Percentiles rank a stretch among this genome's conserved stretches.
phyloP scores from a whole-genome alignment of 2,329 filamentous ascomycete species.

The Lizonia empirigonia region DNA sequence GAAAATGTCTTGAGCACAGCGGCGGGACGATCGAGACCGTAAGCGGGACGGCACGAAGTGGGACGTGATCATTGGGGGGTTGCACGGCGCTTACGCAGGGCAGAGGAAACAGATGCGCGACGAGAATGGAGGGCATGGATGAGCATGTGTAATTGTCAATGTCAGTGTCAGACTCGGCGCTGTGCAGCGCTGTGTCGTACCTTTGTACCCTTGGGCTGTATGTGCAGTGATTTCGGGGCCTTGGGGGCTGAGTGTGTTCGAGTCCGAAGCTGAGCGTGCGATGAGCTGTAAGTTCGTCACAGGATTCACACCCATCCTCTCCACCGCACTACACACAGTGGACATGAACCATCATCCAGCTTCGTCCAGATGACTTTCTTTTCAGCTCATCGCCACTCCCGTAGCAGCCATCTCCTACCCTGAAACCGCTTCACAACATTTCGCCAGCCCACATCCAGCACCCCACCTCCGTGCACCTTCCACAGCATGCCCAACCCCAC shows the following conservation, averaged over 20 bases:
- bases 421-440: not conserved
- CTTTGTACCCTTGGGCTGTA: not conserved
- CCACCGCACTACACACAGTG: not conserved
- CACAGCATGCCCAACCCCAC: not conserved
- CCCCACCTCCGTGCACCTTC: not conserved
- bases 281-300: not conserved
- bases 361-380: not conserved
- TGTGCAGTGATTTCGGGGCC: not conserved
- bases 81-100: constrained; percentile 22
- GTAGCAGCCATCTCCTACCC: not conserved
- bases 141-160: constrained; percentile 13
- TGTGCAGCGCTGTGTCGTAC: constrained; percentile 3
- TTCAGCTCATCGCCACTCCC: not conserved
- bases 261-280: not conserved
- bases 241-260: not conserved
- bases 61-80: constrained; percentile 13
- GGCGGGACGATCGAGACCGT: constrained; percentile 13
- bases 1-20: constrained; percentile 29
- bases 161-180: constrained; percentile 15
- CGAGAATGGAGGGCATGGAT: constrained; percentile 16
- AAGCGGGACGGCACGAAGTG: constrained; percentile 11
- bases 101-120: constrained; percentile 20
- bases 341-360: not conserved
- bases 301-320: not conserved
- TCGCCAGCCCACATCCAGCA: not conserved